Conservation (phyloP, 1,284 basidiomycete species). For the Ganoderma lingzhi region DNA sequence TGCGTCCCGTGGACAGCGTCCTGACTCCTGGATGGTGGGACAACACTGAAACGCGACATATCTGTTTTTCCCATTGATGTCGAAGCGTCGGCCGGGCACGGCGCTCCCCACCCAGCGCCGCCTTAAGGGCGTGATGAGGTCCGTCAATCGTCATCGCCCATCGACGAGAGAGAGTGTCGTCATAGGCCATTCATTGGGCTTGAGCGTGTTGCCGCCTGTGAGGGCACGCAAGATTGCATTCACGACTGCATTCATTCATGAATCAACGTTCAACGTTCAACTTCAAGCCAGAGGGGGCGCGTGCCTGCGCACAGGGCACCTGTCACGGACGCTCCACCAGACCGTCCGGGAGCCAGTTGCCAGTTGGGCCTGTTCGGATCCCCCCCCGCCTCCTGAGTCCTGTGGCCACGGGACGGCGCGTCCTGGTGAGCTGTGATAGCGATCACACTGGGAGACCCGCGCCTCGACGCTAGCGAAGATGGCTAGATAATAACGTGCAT, state of each 20-base stretch:
- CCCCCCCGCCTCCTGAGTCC: slow-evolving; percentile 5
- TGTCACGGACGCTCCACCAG: slow-evolving; percentile 5
- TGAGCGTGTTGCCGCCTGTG: neutral
- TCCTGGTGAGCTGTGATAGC: neutral
- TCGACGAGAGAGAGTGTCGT: neutral
- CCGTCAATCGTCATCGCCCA: slow-evolving; percentile 1
- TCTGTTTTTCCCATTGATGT: slow-evolving; percentile 5
- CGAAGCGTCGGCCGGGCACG: slow-evolving; percentile 1
- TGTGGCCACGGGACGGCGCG: slow-evolving; percentile 11
- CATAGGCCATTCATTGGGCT: neutral
- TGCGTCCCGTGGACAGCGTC: neutral
- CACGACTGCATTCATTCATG: slow-evolving; percentile 4
- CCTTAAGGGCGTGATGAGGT: neutral
- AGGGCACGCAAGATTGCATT: neutral
- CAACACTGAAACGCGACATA: neutral
- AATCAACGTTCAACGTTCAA: neutral
- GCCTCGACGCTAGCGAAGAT: slow-evolving; percentile 3
- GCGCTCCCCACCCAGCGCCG: neutral
- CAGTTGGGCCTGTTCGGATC: slow-evolving; percentile 1
- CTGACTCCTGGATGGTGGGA: neutral
- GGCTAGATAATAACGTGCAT: neutral
- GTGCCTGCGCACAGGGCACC: slow-evolving; percentile 7
- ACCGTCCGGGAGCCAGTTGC: neutral
- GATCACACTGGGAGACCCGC: neutral
- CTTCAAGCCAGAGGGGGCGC: neutral